Evolutionary conservation across 2,329 filamentous ascomycete genomes (phyloP).

Genomic region (Dothistroma pini): DNA sequence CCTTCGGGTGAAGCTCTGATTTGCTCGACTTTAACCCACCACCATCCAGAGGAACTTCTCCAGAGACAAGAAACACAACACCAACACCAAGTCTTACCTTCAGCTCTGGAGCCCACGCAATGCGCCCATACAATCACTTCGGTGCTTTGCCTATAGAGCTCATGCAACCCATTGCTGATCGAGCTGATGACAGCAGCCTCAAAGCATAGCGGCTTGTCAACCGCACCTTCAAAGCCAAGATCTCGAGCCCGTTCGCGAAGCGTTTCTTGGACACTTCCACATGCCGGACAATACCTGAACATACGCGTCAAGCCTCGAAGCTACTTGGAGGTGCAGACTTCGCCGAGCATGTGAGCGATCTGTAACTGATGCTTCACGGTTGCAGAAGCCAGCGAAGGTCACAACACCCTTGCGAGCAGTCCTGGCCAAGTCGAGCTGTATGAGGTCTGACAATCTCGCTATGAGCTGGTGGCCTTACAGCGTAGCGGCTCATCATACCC

Average conservation of each 20-base stretch:
- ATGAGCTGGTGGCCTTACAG: too few species aligned
- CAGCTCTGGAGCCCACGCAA: neutral
- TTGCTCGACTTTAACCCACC: too few species aligned
- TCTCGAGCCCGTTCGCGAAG: neutral
- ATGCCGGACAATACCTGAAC: neutral
- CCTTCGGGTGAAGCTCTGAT: too few species aligned
- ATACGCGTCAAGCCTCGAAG: neutral
- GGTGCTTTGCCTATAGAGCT: neutral
- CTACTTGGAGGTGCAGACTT: neutral
- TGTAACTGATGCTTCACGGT: neutral
- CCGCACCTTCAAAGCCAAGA: neutral
- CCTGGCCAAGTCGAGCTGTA: too few species aligned
- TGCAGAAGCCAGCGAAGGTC: too few species aligned
- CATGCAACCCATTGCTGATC: neutral
- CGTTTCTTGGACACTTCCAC: neutral
- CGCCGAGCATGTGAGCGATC: neutral
- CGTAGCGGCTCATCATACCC: too few species aligned
- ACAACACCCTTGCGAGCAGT: too few species aligned
- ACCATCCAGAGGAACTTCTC: too few species aligned
- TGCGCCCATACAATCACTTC: neutral
- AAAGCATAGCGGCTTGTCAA: neutral
- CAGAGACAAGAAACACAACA: too few species aligned
- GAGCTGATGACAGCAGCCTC: neutral
- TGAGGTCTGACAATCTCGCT: too few species aligned
- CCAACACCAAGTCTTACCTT: neutral